phyloP scores from a whole-genome alignment of 2,329 filamentous ascomycete genomes.

The Penicillium sp. region DNA sequence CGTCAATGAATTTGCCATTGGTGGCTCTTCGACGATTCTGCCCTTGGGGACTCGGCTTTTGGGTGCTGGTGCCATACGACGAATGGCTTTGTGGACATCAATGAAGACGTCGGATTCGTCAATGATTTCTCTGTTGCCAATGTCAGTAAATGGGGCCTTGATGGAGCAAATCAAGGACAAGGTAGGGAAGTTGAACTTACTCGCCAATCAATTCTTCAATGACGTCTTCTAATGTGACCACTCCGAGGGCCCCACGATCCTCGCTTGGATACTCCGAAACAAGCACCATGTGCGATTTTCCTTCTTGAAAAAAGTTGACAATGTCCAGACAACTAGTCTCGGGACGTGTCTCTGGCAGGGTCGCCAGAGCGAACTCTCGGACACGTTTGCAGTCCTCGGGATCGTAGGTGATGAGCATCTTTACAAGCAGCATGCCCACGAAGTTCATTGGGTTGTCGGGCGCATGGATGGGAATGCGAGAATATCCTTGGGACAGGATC shows the following conservation, averaged over 20 bases:
- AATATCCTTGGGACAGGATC: constrained; percentile 92
- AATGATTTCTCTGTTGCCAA: constrained; percentile 78
- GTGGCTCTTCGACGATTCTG: constrained; percentile 53
- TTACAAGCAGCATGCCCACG: constrained; percentile 96
- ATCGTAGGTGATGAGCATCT: constrained; percentile 98
- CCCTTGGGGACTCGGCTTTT: constrained; percentile 68
- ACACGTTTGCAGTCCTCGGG: constrained; percentile 88
- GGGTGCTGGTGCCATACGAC: constrained; percentile 81
- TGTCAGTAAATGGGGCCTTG: constrained; percentile 21
- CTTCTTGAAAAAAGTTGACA: constrained; percentile 99
- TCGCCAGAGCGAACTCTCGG: constrained; percentile 87
- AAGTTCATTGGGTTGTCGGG: constrained; percentile 84
- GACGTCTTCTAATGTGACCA: constrained; percentile 95
- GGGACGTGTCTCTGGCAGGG: constrained; percentile 88
- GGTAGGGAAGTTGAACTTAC: constrained; percentile 55
- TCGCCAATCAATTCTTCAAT: constrained; percentile 99
- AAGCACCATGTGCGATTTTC: constrained; percentile 97
- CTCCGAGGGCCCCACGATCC: constrained; percentile 83
- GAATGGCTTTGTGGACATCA: constrained; percentile 96
- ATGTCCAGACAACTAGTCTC: constrained; percentile 98
- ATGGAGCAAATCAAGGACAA: not conserved
- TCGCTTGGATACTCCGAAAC: constrained; percentile 92
- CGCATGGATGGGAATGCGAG: constrained; percentile 90
- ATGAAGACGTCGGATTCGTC: constrained; percentile 98
- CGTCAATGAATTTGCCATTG: constrained; percentile 32